These are phyloP conservation scores for Glonium stellatum DNA, from an alignment of 495 filamentous ascomycete species.

Conservation along the genomic window DNA sequence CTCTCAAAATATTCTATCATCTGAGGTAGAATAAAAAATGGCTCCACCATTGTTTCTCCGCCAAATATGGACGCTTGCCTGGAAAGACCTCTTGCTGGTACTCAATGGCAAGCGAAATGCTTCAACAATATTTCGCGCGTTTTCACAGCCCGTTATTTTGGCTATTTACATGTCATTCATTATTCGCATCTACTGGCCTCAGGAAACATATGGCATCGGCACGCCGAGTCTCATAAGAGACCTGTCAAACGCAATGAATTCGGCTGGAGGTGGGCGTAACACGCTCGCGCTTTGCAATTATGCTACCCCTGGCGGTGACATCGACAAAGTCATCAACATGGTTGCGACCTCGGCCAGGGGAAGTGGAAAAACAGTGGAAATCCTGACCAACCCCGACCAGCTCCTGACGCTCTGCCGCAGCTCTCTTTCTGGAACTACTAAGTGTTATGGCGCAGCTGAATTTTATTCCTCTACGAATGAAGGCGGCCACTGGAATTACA, in stretches of 20 bases:
- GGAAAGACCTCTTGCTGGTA: constrained; percentile 21
- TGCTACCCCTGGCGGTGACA: constrained; percentile 57
- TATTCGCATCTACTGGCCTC: constrained; percentile 21
- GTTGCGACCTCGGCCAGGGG: constrained; percentile 43
- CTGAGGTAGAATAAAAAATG: background rate
- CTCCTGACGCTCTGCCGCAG: constrained; percentile 55
- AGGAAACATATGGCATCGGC: constrained; percentile 54
- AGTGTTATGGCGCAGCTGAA: constrained; percentile 64
- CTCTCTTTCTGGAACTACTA: constrained; percentile 56
- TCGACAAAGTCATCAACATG: constrained; percentile 57
- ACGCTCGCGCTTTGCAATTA: constrained; percentile 65
- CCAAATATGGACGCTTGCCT: constrained; percentile 17
- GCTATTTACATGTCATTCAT: constrained; percentile 22
- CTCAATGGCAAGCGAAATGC: constrained; percentile 14
- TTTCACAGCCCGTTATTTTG: constrained; percentile 18
- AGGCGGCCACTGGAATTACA: constrained; percentile 72
- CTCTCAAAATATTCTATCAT: background rate
- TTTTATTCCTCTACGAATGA: constrained; percentile 63
- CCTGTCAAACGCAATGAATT: constrained; percentile 48
- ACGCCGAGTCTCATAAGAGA: constrained; percentile 47
- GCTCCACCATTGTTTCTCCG: constrained; percentile 11
- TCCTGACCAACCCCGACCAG: constrained; percentile 45
- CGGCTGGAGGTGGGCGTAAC: constrained; percentile 39
- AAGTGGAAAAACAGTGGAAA: constrained; percentile 47
- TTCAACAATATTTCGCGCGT: constrained; percentile 18